Base-by-base conservation (phyloP, 2,329 filamentous ascomycete genomes). In the Alternaria gansuensis region DNA sequence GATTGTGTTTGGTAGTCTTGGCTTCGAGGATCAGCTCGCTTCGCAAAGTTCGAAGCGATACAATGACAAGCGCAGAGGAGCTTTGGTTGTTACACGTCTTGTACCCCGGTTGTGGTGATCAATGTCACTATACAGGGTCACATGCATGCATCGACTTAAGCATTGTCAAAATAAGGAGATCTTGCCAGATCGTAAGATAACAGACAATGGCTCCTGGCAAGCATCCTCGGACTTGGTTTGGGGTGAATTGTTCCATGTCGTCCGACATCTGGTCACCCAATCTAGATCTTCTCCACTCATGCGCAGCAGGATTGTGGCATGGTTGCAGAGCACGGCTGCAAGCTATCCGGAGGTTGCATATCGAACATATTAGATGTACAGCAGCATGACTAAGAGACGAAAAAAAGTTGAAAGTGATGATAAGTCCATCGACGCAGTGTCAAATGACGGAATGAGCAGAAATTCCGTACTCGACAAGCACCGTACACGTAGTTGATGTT, bases 261-360 rank as follows among this genome's bases (percentile, higher is more conserved):
- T 7, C 14, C 3, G 21, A 36, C 8, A 4, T 10, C 7, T 11
- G 5, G 23, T 10, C 14, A 10, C 26, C 4, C 29, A 49, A 36
- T 17, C 17, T 11, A 37, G 33, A 24, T n/a, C 17, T 36, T 9
- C 17, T 36, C 33, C 21, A 17, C 11, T 49, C 21, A 3, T 3
- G 21, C 13, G 14, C 45, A 37, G 45, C 31, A 49, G 31, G 45
- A 28, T 37, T 49, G 31, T 7, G 45, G 45, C 45, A 21, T 21
- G n/a, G 31, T 36, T 37, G 33, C 21, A 26, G 10, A 41, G 39
- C 7, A 0, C 21, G 4, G 11, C 37, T 40, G 21, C 21, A 11
- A 21, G 17, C 2, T 41, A 2, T 13, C 24, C 39, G 5, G 29
- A 13, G 5, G 2, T 14, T 4, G 24, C 39, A 14, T 41, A 14